Evolutionary conservation across 306 rosid genomes (phyloP).

Genomic region (Styphnolobium japonicum): DNA sequence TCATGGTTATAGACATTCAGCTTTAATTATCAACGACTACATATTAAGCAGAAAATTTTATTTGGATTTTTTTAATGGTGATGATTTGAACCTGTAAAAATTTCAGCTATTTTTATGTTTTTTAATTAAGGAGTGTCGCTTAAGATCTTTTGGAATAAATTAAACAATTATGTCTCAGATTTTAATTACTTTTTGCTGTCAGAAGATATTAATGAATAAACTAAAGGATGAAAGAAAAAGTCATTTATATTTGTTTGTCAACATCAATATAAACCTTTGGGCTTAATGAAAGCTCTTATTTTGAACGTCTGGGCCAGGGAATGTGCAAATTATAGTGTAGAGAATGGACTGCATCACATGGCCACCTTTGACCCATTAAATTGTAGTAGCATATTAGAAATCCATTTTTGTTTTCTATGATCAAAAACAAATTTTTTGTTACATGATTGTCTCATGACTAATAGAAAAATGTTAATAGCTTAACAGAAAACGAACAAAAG

Average conservation of each 20-base stretch:
- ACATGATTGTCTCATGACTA: not conserved
- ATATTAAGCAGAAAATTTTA: not conserved
- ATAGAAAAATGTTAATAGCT: not conserved
- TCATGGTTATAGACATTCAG: not conserved
- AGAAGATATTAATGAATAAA: not conserved
- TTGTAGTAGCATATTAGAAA: not conserved
- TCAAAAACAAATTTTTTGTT: not conserved
- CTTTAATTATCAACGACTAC: not conserved
- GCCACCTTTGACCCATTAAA: not conserved
- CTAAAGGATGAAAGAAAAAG: not conserved
- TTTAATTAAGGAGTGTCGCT: not conserved
- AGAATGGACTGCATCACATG: not conserved
- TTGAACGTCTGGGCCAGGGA: not conserved
- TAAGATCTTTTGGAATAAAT: not conserved
- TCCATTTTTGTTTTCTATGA: not conserved
- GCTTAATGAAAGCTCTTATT: not conserved
- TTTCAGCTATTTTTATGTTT: not conserved
- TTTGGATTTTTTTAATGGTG: not conserved
- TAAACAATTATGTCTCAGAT: not conserved
- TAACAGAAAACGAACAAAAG: not conserved
- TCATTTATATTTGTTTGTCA: not conserved
- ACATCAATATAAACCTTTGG: not conserved
- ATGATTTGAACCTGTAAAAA: not conserved
- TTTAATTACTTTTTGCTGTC: not conserved
- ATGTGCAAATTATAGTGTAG: not conserved